Base-by-base conservation (phyloP, 208 protist genomes). In the Leptomonas seymouri region DNA sequence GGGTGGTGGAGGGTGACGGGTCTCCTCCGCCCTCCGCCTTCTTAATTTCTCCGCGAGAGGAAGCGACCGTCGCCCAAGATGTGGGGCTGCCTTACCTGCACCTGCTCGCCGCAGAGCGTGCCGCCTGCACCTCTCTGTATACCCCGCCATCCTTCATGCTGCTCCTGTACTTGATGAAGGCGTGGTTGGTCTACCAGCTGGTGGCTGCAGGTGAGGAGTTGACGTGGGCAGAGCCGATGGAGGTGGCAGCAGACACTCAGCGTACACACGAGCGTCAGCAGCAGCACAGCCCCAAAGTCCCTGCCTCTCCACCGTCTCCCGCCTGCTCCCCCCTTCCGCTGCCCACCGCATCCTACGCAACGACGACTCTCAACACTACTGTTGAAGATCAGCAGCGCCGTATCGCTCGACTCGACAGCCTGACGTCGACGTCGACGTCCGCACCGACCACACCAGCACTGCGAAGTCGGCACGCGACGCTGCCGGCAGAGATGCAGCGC, bases 51-150 rank as follows among this genome's bases (percentile, higher is more conserved):
- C 65, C 57, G 16, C 58, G 71, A 63, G 74, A 79, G 28, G 76
- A 71, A 23, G 61, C 61, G 61, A 68, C 46, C 16, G 65, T 81
- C 15, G 77, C 71, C 31, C 82, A 84, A 56, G 81, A 89, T 55
- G 86, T 89, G 36, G 86, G 86, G 7, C 71, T 92, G 8, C 79
- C 86, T 7, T 87, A 89, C 62, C 75, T 74, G 21, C 86, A 92
- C 53, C 57, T 92, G 20, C 66, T 78, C 23, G 81, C 84, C 2
- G 86, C 86, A 11, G 86, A 87, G 65, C 45, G 45, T 14, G 76
- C 73, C 5, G 60, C 75, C 9, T 65, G 70, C 49, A 59, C 71
- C 36, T 63, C 66, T 23, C 49, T 75, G 28, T 69, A 63, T 39
- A 72, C 62, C 51, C 63, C 73, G 27, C 60, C 75, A 8, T 69